phyloP scores from a whole-genome alignment of 2,329 filamentous ascomycete species.

The Ascochyta rabiei region DNA sequence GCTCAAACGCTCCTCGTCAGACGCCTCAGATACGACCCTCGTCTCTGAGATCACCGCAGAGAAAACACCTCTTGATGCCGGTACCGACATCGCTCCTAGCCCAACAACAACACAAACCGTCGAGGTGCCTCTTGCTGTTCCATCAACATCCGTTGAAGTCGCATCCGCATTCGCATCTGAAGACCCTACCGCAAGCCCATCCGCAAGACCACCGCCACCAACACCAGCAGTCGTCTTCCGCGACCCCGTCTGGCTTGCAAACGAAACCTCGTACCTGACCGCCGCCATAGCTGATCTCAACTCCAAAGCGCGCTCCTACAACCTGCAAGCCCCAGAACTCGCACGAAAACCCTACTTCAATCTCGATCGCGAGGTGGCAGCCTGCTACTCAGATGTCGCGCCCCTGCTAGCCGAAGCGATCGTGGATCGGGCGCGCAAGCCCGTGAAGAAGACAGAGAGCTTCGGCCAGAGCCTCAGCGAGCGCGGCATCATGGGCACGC shows the following conservation, averaged over 20 bases:
- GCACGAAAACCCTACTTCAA: constrained; percentile 93
- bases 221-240: constrained; percentile 67
- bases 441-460: constrained; percentile 45
- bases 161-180: background rate
- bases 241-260: constrained; percentile 75
- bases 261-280: constrained; percentile 76
- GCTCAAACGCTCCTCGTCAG: constrained; percentile 40
- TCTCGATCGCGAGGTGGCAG: constrained; percentile 78
- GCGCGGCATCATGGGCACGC: constrained; percentile 65
- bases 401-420: constrained; percentile 76
- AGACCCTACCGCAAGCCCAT: too few species aligned
- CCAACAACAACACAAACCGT: constrained; percentile 22
- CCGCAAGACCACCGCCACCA: constrained; percentile 23
- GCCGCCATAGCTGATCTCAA: constrained; percentile 82
- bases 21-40: constrained; percentile 22
- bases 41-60: constrained; percentile 38
- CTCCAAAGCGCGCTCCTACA: constrained; percentile 81
- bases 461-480: constrained; percentile 48
- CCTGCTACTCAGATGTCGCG: constrained; percentile 86
- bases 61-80: constrained; percentile 21
- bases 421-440: constrained; percentile 66
- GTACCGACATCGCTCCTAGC: constrained; percentile 7
- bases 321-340: constrained; percentile 89
- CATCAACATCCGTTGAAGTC: background rate
- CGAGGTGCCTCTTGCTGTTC: constrained; percentile 14